A percentile compares a stretch with the other conserved stretches of the same genome.
These are phyloP conservation scores for Coelastrella sp. DNA, from an alignment of 139 green algal genomes.

Conservation along the genomic window DNA sequence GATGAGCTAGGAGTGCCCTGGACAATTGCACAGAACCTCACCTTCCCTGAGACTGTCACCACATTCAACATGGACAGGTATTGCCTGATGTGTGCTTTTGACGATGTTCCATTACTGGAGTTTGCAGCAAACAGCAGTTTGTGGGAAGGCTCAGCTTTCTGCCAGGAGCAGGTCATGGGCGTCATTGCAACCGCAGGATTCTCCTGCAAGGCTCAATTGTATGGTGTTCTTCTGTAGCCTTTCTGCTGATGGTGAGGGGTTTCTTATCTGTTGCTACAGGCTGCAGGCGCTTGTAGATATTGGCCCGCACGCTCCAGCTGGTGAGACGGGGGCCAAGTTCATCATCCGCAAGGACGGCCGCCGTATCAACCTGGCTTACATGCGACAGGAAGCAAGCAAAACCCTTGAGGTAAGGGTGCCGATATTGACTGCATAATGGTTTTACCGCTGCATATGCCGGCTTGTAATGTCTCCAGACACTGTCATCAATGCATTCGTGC, in stretches of 20 bases:
- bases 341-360: conserved; percentile 97
- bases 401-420: conserved; percentile 47
- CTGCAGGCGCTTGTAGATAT: conserved; percentile 95
- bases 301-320: conserved; percentile 94
- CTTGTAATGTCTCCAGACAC: too few species aligned
- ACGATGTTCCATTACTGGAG: neutral
- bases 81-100: neutral
- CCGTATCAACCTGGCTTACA: conserved; percentile 92
- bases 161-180: neutral
- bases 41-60: conserved; percentile 96
- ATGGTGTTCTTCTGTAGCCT: neutral
- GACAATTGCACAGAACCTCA: conserved; percentile 98
- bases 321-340: conserved; percentile 95
- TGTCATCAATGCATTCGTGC: too few species aligned
- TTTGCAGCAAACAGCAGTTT: neutral
- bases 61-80: conserved; percentile 84
- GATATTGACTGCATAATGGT: neutral
- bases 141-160: too few species aligned
- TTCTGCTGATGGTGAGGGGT: neutral
- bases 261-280: neutral
- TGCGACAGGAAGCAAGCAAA: conserved; percentile 62
- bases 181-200: neutral
- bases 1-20: conserved; percentile 98
- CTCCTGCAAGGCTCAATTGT: neutral
- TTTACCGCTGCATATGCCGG: neutral